Evolutionary conservation across 2,329 filamentous ascomycete genomes (phyloP).

Genomic region (Ophiostoma australiae): DNA sequence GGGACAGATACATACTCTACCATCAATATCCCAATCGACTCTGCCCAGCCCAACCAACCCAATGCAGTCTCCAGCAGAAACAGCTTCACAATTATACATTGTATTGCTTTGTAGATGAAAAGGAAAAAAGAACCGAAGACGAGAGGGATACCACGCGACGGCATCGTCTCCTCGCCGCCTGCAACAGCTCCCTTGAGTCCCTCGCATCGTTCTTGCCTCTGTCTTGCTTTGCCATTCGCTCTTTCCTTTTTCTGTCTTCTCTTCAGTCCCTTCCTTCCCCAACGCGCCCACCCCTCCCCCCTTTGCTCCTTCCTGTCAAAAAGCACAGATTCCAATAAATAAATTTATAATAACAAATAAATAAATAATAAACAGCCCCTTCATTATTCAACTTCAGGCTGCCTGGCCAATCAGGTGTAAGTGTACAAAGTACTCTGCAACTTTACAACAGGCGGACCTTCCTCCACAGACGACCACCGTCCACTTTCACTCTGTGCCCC

Average conservation of each 20-base stretch:
- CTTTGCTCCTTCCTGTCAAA: slow-evolving; percentile 11
- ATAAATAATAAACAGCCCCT: slow-evolving; percentile 16
- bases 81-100: neutral
- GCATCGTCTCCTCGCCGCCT: neutral
- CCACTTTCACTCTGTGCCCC: slow-evolving; percentile 20
- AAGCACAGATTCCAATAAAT: neutral
- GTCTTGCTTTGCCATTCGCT: neutral
- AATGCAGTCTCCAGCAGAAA: neutral
- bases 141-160: neutral
- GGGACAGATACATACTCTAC: neutral
- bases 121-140: neutral
- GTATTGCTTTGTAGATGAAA: neutral
- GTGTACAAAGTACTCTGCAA: slow-evolving; percentile 22
- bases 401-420: slow-evolving; percentile 23
- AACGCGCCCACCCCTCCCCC: slow-evolving; percentile 12
- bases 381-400: slow-evolving; percentile 18
- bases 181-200: neutral
- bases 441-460: slow-evolving; percentile 20
- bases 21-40: neutral
- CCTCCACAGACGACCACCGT: slow-evolving; percentile 20
- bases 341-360: neutral
- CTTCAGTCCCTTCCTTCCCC: slow-evolving; percentile 1
- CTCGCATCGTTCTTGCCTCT: neutral
- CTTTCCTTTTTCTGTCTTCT: neutral
- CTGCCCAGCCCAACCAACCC: neutral